Evolutionary conservation across 2,329 filamentous ascomycete species (phyloP), one percentile per base, ranked within the genome.

Genomic region (Alternaria brassicicola): DNA sequence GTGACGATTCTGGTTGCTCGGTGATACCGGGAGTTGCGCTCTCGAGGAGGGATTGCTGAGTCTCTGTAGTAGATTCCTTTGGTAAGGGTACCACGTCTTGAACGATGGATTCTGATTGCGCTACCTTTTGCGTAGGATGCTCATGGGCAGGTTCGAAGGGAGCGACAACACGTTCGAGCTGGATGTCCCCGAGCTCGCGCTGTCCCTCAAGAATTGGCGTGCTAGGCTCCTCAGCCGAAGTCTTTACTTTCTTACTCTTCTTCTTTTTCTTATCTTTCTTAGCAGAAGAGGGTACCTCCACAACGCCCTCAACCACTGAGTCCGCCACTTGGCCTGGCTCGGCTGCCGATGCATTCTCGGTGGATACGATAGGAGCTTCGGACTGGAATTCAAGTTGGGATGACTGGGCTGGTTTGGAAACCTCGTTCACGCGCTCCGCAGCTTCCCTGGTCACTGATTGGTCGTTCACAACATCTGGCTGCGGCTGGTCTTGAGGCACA

Each of bases 201-300:
- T 56, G 51, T n/a, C 19, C 52, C 36, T 65, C 64, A 12, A 49
- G 17, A 8, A 54, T 52, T 6, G 62, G 59, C n/a, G 59, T 64
- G n/a, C 55, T 64, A 9, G 61, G 56, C 30, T 66, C 66, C 19
- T 59, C 45, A 7, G 59, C 56, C 17, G 49, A 36, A 1, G 35
- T 43, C 38, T 64, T 68, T 10, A 39, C 52, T 57, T 71, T 72
- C 54, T 68, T 70, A 13, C 56, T 52, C 57, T 70, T 69, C 59
- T 71, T 67, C 58, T 68, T 66, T 54, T 69, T 72, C 60, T 69
- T 71, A 43, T 66, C 64, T 54, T 71, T 70, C 50, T 69, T 70
- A 6, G 63, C 65, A 35, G 52, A 42, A 43, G 59, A 25, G 9
- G 47, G 13, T 3, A 33, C 28, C 1, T 38, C 51, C 2, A n/a